Evolutionary conservation across 116 monocot species (phyloP).

Genomic region (Posidonia oceanica): DNA sequence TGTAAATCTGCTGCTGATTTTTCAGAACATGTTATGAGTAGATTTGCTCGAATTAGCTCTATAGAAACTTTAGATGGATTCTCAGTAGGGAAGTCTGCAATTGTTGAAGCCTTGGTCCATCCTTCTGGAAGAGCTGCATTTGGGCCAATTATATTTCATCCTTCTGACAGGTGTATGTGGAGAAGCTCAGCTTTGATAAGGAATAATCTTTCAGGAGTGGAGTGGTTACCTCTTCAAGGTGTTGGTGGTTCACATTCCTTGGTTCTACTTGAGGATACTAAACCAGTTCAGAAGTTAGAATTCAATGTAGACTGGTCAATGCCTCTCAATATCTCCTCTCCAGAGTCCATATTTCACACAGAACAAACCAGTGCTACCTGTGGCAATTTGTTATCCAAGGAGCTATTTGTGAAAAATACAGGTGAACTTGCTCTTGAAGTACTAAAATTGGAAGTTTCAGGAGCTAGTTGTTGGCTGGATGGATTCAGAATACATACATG

Average conservation of each 20-base stretch:
- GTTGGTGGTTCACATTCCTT: conserved; percentile 48
- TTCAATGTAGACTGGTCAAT: conserved; percentile 28
- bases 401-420: conserved; percentile 55
- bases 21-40: conserved; percentile 16
- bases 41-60: conserved; percentile 15
- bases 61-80: conserved; percentile 42
- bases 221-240: conserved; percentile 62
- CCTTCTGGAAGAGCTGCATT: conserved; percentile 46
- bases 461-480: conserved; percentile 37
- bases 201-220: conserved; percentile 75
- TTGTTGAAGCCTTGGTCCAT: conserved; percentile 43
- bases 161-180: conserved; percentile 74
- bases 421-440: conserved; percentile 70
- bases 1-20: conserved; percentile 42
- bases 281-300: conserved; percentile 42
- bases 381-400: conserved; percentile 35
- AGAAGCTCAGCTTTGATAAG: conserved; percentile 67
- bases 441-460: conserved; percentile 49
- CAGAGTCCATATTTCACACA: background rate
- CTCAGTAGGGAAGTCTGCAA: conserved; percentile 38
- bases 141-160: conserved; percentile 68
- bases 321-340: conserved; percentile 29
- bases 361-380: conserved; percentile 22
- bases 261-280: conserved; percentile 45
- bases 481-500: conserved; percentile 48